phyloP scores from a whole-genome alignment of 2,329 filamentous ascomycete genomes.

The Cercospora janseana region DNA sequence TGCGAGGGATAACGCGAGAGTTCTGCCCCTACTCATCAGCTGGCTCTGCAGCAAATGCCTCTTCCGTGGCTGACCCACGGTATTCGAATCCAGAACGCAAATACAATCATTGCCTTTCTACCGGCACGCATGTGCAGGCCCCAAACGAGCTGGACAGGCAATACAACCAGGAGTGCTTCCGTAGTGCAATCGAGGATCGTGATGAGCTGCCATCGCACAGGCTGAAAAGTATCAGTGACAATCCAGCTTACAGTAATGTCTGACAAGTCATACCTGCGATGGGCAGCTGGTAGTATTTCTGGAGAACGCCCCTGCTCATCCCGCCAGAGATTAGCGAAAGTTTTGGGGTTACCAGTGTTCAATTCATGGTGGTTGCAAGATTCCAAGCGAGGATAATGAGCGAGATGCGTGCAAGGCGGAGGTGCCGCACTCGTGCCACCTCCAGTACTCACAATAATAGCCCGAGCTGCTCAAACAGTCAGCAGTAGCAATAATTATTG shows the following conservation, averaged over 20 bases:
- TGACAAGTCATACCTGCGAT: conserved; percentile 28
- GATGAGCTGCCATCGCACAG: conserved; percentile 39
- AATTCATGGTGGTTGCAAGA: no score
- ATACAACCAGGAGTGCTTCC: conserved; percentile 35
- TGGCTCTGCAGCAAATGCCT: neutral
- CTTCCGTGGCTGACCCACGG: conserved; percentile 30
- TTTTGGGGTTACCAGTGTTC: no score
- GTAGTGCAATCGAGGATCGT: conserved; percentile 43
- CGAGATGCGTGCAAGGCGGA: no score
- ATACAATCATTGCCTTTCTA: conserved; percentile 39
- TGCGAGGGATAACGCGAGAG: conserved; percentile 38
- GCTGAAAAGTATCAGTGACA: conserved; percentile 23
- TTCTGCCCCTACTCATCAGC: conserved; percentile 21
- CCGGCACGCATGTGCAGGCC: conserved; percentile 39
- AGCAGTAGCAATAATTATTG: conserved; percentile 32
- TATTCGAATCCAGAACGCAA: conserved; percentile 41
- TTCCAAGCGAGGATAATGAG: no score
- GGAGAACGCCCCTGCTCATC: conserved; percentile 27
- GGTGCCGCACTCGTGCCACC: no score
- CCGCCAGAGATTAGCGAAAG: no score
- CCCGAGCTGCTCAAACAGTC: conserved; percentile 27
- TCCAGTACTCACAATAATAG: conserved; percentile 34
- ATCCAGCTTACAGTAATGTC: neutral
- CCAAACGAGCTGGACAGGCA: conserved; percentile 40
- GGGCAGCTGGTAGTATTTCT: conserved; percentile 28